A percentile compares a stretch with the other conserved stretches of the same genome.
These are phyloP conservation scores for Dacryopinax primogenitus DNA, from an alignment of 768 basidiomycete genomes.

Conservation along the genomic window DNA sequence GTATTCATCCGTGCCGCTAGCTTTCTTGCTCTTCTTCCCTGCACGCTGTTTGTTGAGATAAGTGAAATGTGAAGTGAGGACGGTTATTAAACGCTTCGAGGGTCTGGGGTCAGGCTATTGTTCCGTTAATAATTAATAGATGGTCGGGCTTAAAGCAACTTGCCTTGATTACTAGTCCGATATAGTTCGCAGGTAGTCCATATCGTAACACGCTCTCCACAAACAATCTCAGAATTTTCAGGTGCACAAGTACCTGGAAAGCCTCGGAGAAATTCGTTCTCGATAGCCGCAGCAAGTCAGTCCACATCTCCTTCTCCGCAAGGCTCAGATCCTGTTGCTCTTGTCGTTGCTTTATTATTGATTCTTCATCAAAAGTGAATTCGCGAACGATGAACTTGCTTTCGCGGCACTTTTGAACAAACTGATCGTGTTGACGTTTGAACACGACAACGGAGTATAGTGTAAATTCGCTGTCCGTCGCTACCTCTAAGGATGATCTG, in stretches of 20 bases:
- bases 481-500: constrained; percentile 61
- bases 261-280: constrained; percentile 96
- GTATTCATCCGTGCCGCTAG: constrained; percentile 41
- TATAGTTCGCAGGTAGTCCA: constrained; percentile 85
- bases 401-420: constrained; percentile 85
- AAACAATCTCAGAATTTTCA: constrained; percentile 83
- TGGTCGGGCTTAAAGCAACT: no score
- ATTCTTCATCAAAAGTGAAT: constrained; percentile 76
- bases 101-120: constrained; percentile 73
- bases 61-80: constrained; percentile 62
- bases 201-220: constrained; percentile 93
- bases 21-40: constrained; percentile 33
- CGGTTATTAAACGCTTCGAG: constrained; percentile 60
- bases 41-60: constrained; percentile 68
- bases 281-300: constrained; percentile 77
- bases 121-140: no score
- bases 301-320: constrained; percentile 96
- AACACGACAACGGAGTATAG: constrained; percentile 81
- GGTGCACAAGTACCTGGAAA: constrained; percentile 83
- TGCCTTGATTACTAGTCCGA: constrained; percentile 70
- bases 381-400: constrained; percentile 97
- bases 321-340: constrained; percentile 67
- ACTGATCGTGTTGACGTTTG: constrained; percentile 81
- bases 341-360: constrained; percentile 62
- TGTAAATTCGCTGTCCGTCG: constrained; percentile 78